phyloP scores from a whole-genome alignment of 2,329 filamentous ascomycete species.

The Conoideocrella luteorostrata region DNA sequence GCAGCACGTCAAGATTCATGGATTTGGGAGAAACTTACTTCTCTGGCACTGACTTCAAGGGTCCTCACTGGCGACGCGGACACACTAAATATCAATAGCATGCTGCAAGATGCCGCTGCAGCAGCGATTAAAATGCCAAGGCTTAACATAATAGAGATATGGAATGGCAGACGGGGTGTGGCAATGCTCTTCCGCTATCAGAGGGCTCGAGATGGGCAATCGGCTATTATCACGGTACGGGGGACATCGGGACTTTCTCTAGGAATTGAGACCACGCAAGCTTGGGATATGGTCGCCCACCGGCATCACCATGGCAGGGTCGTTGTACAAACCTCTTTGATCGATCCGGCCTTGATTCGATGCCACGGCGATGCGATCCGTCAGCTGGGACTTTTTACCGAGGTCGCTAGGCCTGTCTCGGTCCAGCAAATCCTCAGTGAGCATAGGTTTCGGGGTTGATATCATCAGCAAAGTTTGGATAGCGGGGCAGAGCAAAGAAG shows the following conservation, averaged over 20 bases:
- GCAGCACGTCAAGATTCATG: not conserved
- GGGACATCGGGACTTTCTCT: conserved; percentile 18
- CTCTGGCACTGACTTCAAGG: not conserved
- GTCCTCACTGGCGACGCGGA: conserved; percentile 7
- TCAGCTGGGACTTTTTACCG: too few species aligned
- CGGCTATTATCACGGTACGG: conserved; percentile 17
- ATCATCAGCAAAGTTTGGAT: too few species aligned
- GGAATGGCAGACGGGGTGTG: conserved; percentile 22
- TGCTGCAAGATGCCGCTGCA: conserved; percentile 21
- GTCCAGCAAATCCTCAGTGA: too few species aligned
- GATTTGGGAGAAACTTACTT: not conserved
- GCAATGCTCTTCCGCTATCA: conserved; percentile 20
- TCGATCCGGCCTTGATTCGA: too few species aligned
- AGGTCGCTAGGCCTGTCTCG: too few species aligned
- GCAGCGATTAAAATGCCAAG: conserved; percentile 21
- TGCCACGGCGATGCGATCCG: too few species aligned
- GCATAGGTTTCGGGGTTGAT: too few species aligned
- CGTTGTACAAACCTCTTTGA: too few species aligned
- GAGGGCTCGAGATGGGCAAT: conserved; percentile 9
- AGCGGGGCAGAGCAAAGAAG: too few species aligned
- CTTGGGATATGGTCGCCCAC: conserved; percentile 8
- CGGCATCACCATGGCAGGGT: too few species aligned
- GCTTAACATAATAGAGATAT: conserved; percentile 25
- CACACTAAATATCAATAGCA: conserved; percentile 15
- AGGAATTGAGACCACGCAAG: conserved; percentile 7